A percentile compares a stretch with the other conserved stretches of the same genome.
Conservation (phyloP, 1,139 yeast species). For the Yamadazyma conglobata region DNA sequence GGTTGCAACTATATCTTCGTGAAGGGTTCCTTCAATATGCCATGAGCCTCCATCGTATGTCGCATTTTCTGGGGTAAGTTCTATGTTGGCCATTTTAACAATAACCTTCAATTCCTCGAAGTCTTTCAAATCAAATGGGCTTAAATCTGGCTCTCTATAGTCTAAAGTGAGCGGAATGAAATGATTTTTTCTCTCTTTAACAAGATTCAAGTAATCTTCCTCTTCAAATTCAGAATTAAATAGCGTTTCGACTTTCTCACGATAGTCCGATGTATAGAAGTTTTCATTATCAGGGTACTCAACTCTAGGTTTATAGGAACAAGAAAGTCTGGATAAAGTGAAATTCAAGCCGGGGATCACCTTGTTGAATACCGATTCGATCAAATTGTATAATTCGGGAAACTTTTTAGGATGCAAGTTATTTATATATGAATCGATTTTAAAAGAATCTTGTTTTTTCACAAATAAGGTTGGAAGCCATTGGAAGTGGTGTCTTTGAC, state of each 20-base stretch:
- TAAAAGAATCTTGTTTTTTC: constrained; percentile 13
- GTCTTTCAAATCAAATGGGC: constrained; percentile 16
- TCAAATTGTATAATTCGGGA: constrained; percentile 23
- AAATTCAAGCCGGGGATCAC: constrained; percentile 25
- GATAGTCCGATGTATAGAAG: constrained; percentile 5
- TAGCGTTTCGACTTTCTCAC: no score
- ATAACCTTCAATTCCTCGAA: constrained; percentile 32
- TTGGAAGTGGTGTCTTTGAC: constrained; percentile 21
- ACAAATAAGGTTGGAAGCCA: constrained; percentile 30
- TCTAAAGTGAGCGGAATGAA: constrained; percentile 8
- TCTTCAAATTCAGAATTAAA: constrained; percentile 5
- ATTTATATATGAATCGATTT: constrained; percentile 34
- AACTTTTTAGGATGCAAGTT: constrained; percentile 33
- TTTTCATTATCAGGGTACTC: constrained; percentile 15
- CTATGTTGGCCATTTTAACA: constrained; percentile 41
- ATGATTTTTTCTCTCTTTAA: constrained; percentile 15
- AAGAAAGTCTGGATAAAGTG: constrained; percentile 22
- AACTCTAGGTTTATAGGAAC: constrained; percentile 16
- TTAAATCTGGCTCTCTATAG: constrained; percentile 19
- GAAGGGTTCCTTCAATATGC: constrained; percentile 45
- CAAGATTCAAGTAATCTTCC: no score
- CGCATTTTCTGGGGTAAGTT: constrained; percentile 41
- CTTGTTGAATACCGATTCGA: constrained; percentile 23
- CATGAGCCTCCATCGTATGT: constrained; percentile 40
- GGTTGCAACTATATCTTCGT: constrained; percentile 44